Base-by-base conservation (phyloP, 2,329 filamentous ascomycete species). In the Cladophialophora immunda region DNA sequence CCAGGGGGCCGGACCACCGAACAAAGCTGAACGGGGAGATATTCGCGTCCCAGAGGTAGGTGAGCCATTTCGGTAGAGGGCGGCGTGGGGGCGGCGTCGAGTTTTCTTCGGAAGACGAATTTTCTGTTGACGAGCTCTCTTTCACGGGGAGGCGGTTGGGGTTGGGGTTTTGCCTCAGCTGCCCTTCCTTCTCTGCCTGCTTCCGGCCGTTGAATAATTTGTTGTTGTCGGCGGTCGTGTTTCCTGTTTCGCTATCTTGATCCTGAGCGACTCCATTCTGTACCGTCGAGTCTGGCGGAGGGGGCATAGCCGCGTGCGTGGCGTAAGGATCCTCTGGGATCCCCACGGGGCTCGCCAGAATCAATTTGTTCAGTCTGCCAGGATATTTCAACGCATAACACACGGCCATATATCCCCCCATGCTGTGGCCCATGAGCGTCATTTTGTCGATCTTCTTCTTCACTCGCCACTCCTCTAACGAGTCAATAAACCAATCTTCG, bases 361-460 rank as follows among this genome's bases (percentile, higher is more conserved):
- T 97, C 69, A 99, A 87, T 81, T 99, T 99, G 81, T 99, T 97
- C 36, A 99, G 81, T 72, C 88, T 92, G 15, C 94, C 94, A 0
- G 95, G 95, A 75, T 99, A 99, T 78, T 99, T 99, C 67, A 98
- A 84, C 1, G 95, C 94, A 76, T 99, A 99, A 22, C 93, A 94
- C 0, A 97, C 91, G 4, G 94, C 93, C 77, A 99, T 90, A 76
- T 99, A 99, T 5, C 95, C 95, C 63, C 95, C 95, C 55, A 99
- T 84, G 54, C 92, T 97, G 81, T 99, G 95, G 0, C 94, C 95
- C 7, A 98, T 85, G 3, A 99, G 84, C 0, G 95, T 99, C 76
- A 99, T 97, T 70, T 91, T 90, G 58, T 99, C 93, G 58, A 99
- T 92, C 47, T 94, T 94, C 70, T 90, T 89, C 76, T 92, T 88